A percentile compares a stretch with the other conserved stretches of the same genome.
phyloP scores from a whole-genome alignment of 257 asterid species.

The Solanum corneliomulleri region DNA sequence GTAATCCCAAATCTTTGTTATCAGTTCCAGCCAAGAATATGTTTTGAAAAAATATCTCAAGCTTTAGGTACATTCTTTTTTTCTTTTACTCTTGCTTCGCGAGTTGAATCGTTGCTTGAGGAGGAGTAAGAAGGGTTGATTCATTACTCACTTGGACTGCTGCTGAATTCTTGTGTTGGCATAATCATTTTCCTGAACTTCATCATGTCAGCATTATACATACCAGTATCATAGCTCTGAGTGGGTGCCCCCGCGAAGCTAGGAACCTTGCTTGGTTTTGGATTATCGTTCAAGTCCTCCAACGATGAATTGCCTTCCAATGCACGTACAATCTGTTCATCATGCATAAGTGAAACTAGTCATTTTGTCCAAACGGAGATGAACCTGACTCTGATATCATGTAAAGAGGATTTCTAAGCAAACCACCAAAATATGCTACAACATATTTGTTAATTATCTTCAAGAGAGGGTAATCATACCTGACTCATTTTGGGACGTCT shows the following conservation, averaged over 20 bases:
- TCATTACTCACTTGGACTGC: conserved; percentile 11
- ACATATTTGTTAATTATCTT: not conserved
- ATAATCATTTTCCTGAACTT: conserved; percentile 76
- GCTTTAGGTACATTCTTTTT: not conserved
- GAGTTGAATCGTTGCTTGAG: not conserved
- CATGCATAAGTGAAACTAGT: not conserved
- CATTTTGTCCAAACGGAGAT: not conserved
- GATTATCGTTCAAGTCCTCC: conserved; percentile 62
- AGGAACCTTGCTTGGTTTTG: conserved; percentile 22
- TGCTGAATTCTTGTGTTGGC: conserved; percentile 39
- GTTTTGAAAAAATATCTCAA: not conserved
- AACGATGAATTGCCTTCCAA: conserved; percentile 67
- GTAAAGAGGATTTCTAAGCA: not conserved
- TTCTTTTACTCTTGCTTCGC: not conserved
- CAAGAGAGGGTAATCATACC: conserved; percentile 15
- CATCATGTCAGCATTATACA: conserved; percentile 84
- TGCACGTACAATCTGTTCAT: conserved; percentile 54
- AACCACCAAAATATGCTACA: not conserved
- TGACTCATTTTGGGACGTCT: conserved; percentile 96
- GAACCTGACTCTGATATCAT: not conserved
- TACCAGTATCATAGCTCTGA: conserved; percentile 47
- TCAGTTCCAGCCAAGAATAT: not conserved
- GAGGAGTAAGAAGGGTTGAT: not conserved
- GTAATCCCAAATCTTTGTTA: not conserved
- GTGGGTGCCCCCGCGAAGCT: conserved; percentile 2